A percentile compares a stretch with the other conserved stretches of the same genome.
Evolutionary conservation across 2,329 filamentous ascomycete species (phyloP).

Genomic region (Microsporum ferrugineum): DNA sequence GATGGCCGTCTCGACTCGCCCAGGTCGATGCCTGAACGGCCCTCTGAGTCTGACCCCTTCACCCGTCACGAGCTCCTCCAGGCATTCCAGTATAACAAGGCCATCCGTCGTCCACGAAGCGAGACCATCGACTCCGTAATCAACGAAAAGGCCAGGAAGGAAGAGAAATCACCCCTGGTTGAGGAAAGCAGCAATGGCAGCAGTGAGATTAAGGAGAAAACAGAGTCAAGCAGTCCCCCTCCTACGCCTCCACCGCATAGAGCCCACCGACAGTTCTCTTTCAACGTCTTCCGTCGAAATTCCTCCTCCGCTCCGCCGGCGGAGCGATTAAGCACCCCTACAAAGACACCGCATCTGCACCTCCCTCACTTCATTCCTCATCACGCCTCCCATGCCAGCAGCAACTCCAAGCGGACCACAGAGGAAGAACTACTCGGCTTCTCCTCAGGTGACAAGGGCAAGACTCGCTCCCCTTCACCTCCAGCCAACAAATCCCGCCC

Average conservation of each 20-base stretch:
- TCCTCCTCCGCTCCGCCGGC: constrained; percentile 11
- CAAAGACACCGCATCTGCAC: constrained; percentile 1
- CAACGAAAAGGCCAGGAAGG: background rate
- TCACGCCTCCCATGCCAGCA: constrained; percentile 14
- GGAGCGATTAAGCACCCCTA: background rate
- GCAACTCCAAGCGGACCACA: constrained; percentile 21
- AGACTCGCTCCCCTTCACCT: constrained; percentile 16
- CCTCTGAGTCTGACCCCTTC: constrained; percentile 48
- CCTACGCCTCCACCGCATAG: constrained; percentile 1
- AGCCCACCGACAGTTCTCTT: constrained; percentile 74
- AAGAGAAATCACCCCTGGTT: background rate
- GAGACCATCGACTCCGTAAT: constrained; percentile 1
- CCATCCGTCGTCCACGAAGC: background rate
- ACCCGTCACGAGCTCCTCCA: constrained; percentile 52
- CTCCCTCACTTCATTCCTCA: constrained; percentile 7
- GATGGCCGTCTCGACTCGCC: constrained; percentile 2
- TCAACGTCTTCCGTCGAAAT: constrained; percentile 63
- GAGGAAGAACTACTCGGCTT: constrained; percentile 76
- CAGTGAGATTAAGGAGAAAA: background rate
- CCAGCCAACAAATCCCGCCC: background rate
- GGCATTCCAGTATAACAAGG: constrained; percentile 25
- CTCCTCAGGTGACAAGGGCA: constrained; percentile 55
- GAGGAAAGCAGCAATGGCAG: background rate
- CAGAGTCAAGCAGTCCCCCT: constrained; percentile 1
- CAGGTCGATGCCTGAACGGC: constrained; percentile 15